Evolutionary conservation across 2,329 filamentous ascomycete species (phyloP).

Genomic region (Phialocephala sp.): DNA sequence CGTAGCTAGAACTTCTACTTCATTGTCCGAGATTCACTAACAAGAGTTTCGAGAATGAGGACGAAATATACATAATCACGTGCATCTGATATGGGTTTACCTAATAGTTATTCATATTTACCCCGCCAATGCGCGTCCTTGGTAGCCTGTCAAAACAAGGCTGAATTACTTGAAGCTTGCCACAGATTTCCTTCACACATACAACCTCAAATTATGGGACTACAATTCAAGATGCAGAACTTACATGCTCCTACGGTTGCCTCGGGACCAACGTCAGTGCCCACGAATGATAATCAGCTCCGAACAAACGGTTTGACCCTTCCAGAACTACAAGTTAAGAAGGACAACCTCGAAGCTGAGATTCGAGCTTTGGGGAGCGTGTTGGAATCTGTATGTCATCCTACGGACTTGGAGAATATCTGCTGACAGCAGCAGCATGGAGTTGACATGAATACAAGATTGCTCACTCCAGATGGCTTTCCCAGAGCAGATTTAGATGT

Average conservation of each 20-base stretch:
- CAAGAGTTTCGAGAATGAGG: not conserved
- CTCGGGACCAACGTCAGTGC: conserved; percentile 75
- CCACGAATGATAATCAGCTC: conserved; percentile 62
- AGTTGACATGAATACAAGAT: conserved; percentile 87
- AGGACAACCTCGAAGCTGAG: conserved; percentile 84
- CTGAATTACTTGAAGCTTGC: conserved; percentile 23
- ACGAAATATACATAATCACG: not conserved
- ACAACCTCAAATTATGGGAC: conserved; percentile 32
- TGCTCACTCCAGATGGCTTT: conserved; percentile 89
- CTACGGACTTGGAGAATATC: not conserved
- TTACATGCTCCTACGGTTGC: conserved; percentile 74
- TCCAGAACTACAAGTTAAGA: conserved; percentile 80
- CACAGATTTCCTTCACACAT: not conserved
- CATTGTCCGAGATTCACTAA: not conserved
- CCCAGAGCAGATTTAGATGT: conserved; percentile 94
- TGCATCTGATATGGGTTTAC: not conserved
- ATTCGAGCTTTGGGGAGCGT: conserved; percentile 83
- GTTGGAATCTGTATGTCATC: conserved; percentile 75
- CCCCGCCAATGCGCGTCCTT: conserved; percentile 30
- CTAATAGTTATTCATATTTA: conserved; percentile 17
- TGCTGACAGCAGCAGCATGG: conserved; percentile 67
- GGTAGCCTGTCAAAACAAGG: conserved; percentile 34
- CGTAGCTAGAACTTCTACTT: not conserved
- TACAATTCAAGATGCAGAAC: conserved; percentile 60
- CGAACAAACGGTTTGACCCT: conserved; percentile 70